These are phyloP conservation scores for Kwoniella bestiolae DNA, from an alignment of 768 basidiomycete species.

Conservation along the genomic window DNA sequence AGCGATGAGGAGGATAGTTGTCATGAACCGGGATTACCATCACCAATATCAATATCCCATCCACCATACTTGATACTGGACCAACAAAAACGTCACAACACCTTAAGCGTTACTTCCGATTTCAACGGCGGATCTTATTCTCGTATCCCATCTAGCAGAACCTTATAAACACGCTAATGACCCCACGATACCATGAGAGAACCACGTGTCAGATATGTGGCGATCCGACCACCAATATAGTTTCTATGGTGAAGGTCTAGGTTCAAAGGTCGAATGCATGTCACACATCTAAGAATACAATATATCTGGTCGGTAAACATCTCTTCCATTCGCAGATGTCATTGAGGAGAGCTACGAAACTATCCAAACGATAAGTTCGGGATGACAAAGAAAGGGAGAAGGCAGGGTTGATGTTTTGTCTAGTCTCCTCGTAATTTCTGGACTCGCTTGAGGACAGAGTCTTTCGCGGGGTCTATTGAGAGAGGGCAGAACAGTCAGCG, in stretches of 20 bases:
- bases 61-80: background rate
- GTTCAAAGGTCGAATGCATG: background rate
- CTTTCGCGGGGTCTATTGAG: slow-evolving; percentile 25
- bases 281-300: background rate
- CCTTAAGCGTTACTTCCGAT: background rate
- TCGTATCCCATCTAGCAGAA: background rate
- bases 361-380: background rate
- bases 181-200: too few relatives aligned
- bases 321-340: too few relatives aligned
- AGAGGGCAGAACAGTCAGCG: background rate
- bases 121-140: background rate
- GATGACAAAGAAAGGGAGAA: background rate
- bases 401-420: background rate
- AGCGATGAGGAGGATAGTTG: too few relatives aligned
- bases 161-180: background rate
- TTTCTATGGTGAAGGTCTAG: background rate
- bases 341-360: too few relatives aligned
- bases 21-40: background rate
- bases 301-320: too few relatives aligned
- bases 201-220: background rate
- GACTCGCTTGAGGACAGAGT: slow-evolving; percentile 30
- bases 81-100: background rate
- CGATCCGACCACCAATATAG: background rate
- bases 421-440: slow-evolving; percentile 31
- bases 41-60: background rate